A percentile compares a stretch with the other conserved stretches of the same genome.
Conservation (phyloP, 2,329 filamentous ascomycete genomes). For the Ascochyta pisi region DNA sequence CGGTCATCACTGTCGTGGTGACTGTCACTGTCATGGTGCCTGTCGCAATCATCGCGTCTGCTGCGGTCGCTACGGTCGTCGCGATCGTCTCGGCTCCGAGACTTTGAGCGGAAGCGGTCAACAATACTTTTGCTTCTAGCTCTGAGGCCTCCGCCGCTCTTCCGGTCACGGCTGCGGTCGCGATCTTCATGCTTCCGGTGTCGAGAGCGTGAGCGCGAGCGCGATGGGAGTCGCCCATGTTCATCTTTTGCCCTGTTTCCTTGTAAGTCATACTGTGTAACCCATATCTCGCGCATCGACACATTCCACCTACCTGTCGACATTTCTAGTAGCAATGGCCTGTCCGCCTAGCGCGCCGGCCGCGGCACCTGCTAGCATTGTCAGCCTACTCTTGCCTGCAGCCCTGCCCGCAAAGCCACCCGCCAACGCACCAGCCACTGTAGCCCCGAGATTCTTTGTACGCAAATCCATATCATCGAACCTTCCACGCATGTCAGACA, state of each 20-base stretch:
- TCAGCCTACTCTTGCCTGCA: conserved; percentile 45
- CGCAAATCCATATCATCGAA: conserved; percentile 44
- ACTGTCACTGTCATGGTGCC: conserved; percentile 11
- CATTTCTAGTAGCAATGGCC: conserved; percentile 24
- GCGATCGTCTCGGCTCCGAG: conserved; percentile 19
- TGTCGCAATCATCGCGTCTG: conserved; percentile 19
- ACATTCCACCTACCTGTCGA: conserved; percentile 5
- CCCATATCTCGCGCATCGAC: neutral
- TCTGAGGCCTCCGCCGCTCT: conserved; percentile 26
- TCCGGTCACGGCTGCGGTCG: conserved; percentile 14
- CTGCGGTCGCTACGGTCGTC: conserved; percentile 21
- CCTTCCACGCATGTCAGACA: conserved; percentile 44
- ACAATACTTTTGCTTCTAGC: conserved; percentile 38
- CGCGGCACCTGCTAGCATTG: conserved; percentile 47
- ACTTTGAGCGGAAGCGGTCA: conserved; percentile 35
- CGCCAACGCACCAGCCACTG: conserved; percentile 49
- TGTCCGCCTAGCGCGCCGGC: conserved; percentile 44
- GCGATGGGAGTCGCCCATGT: conserved; percentile 24
- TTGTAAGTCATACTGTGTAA: neutral
- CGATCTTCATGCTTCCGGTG: conserved; percentile 18
- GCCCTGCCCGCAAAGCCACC: conserved; percentile 45
- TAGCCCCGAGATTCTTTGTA: conserved; percentile 44
- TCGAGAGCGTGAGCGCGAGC: conserved; percentile 26
- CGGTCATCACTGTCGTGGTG: conserved; percentile 13
- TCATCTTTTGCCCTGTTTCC: conserved; percentile 26